Conservation (phyloP, 2,329 filamentous ascomycete species). For the Penicillium sp. region DNA sequence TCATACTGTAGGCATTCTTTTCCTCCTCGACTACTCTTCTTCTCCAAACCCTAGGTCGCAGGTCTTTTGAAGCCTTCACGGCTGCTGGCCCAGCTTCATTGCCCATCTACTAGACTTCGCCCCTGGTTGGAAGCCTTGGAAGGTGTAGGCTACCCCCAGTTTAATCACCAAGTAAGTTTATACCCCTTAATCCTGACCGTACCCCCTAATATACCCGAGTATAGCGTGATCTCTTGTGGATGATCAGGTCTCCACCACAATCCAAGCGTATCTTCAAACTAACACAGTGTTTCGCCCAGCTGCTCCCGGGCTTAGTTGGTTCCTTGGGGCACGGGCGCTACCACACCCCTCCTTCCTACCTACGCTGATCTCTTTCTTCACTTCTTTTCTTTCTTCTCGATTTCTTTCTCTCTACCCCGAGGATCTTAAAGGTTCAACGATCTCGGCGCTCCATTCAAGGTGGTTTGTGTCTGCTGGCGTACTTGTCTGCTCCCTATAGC, state of each 20-base stretch:
- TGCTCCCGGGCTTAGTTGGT: neutral
- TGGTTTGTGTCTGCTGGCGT: neutral
- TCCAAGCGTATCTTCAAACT: neutral
- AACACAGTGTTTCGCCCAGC: neutral
- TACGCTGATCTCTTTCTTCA: neutral
- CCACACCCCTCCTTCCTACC: slow-evolving; percentile 11
- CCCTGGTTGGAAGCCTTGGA: neutral
- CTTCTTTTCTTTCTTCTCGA: neutral
- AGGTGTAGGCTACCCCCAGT: neutral
- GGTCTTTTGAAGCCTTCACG: neutral
- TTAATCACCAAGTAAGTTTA: neutral
- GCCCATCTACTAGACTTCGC: neutral
- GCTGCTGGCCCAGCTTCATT: slow-evolving; percentile 1
- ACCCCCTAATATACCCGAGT: neutral
- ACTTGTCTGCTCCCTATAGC: neutral
- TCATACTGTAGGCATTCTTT: neutral
- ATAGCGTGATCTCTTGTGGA: neutral
- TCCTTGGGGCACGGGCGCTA: slow-evolving; percentile 10
- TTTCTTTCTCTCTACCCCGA: neutral
- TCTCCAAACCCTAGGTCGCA: neutral
- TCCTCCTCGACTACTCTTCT: neutral
- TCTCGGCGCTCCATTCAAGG: neutral
- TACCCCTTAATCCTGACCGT: neutral
- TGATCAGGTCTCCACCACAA: neutral
- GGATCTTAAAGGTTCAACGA: neutral